phyloP scores from a whole-genome alignment of 306 rosid genomes.

The Oxytropis ochrocephala region DNA sequence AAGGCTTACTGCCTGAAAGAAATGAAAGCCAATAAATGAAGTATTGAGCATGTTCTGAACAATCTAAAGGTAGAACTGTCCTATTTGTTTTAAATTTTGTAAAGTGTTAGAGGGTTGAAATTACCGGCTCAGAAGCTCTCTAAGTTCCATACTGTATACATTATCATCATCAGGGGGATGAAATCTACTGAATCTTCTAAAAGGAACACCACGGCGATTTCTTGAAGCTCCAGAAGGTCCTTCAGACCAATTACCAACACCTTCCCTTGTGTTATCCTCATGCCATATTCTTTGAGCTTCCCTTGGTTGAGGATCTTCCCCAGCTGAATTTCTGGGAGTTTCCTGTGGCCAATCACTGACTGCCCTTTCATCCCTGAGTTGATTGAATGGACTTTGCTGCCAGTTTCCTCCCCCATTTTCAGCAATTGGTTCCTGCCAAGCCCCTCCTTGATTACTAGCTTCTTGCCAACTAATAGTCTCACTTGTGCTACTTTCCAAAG shows the following conservation, averaged over 20 bases:
- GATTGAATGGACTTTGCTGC: conserved; percentile 63
- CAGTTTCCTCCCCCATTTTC: conserved; percentile 64
- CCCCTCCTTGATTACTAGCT: conserved; percentile 45
- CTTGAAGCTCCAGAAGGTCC: conserved; percentile 73
- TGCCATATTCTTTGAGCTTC: conserved; percentile 69
- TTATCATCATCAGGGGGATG: conserved; percentile 98
- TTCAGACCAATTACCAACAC: conserved; percentile 76
- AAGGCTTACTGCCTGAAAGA: conserved; percentile 15
- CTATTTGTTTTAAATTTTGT: background rate
- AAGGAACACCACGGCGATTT: conserved; percentile 64
- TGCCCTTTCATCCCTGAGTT: conserved; percentile 58
- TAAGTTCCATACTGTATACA: conserved; percentile 97
- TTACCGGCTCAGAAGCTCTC: conserved; percentile 99
- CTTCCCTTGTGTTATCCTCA: conserved; percentile 55
- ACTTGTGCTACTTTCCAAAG: conserved; percentile 41
- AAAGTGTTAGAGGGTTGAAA: background rate
- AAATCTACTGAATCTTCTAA: conserved; percentile 79
- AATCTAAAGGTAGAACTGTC: background rate
- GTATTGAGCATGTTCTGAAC: background rate
- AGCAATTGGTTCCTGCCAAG: conserved; percentile 59
- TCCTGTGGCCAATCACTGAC: conserved; percentile 63
- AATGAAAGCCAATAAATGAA: conserved; percentile 5
- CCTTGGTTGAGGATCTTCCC: conserved; percentile 52
- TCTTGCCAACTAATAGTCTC: conserved; percentile 68
- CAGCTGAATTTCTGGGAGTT: conserved; percentile 45